Base-by-base conservation (phyloP, 2,329 filamentous ascomycete genomes). In the Pleurostoma richardsiae region DNA sequence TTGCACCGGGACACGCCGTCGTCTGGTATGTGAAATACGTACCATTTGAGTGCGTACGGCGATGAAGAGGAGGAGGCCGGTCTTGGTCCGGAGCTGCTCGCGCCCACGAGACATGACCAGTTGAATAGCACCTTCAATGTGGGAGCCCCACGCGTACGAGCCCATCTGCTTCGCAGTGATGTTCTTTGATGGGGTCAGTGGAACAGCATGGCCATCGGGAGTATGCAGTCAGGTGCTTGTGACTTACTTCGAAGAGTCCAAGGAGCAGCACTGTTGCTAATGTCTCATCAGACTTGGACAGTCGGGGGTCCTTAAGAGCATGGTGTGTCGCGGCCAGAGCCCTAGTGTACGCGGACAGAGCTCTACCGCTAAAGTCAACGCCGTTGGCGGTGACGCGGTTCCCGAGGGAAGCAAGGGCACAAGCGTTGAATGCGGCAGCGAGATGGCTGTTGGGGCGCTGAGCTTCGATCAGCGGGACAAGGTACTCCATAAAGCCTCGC, bases 111-210 rank as follows among this genome's bases (percentile, higher is more conserved):
- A 71, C 57, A 77, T 79, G 45, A 81, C 77, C 2, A 84, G 66
- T 52, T 80, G 75, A 30, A 83, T 74, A n/a, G 81, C 81, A 3
- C 80, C 81, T 49, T 83, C 77, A n/a, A 79, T 74, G 54, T 85
- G 81, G 7, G 79, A 80, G 4, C 78, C 79, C 81, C 81, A 85
- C 2, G 79, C 78, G 46, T 75, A 65, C 57, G 76, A 74, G 31
- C 73, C 76, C 43, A 77, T 63, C 44, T 77, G 72, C 48, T 73
- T 76, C 10, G 77, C 74, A 1, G 74, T 74, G 40, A 83, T 81
- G 46, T 72, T 79, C 63, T 62, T 19, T 11, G 27, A 30, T 29
- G 27, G 10, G 8, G 26, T 36, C 8, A 30, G 10, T 6, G 33
- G 29, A 38, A 41, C 40, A 41, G 40, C 5, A 6, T 6, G 10